Evolutionary conservation across 768 basidiomycete genomes (phyloP), one percentile per base, ranked within the genome.

Genomic region (Boletellus emodensis): DNA sequence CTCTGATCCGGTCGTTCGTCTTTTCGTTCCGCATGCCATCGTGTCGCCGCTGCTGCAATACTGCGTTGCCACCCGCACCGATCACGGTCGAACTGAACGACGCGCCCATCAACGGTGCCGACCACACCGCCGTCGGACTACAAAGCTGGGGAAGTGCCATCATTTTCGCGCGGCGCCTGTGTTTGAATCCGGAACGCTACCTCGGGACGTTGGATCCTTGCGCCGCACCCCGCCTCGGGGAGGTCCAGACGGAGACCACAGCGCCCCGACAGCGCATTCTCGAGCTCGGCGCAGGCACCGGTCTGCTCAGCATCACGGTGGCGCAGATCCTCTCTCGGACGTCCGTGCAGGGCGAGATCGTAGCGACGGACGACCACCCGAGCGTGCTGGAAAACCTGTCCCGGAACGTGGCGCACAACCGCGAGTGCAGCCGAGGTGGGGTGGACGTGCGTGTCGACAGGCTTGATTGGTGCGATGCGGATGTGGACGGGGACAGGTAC

Each of bases 261-360:
- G 10, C 17, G 6, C 9, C 24, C 12, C 40, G 10, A 28, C 51
- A 79, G 2, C 71, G 80, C 3, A 60, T 92, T 12, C 75, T 93
- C 38, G 89, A 94, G 65, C 76, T 94, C n/a, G 90, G 90, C 6
- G 87, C 88, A 0, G 90, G 90, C 3, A 93, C 90, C 0, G 90
- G 90, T 4, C 70, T 92, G 48, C 75, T 92, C n/a, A 87, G 87
- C 56, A 84, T 94, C 54, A 74, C 80, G 11, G 71, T 75, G 1
- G 79, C 81, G 1, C 82, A 78, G 57, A 59, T 84, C 3, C 63
- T 80, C 9, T 59, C 48, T 8, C 57, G 51, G 50, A 52, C 28
- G 41, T 8, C 20, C 5, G 36, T 36, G 7, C 22, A 22, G 7
- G 60, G 70, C 1, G 48, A 59, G 6, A 72, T 91, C 48, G 67